Evolutionary conservation across 1,284 basidiomycete species (phyloP), one percentile per base, ranked within the genome.

Genomic region (Ustilago lituana): DNA sequence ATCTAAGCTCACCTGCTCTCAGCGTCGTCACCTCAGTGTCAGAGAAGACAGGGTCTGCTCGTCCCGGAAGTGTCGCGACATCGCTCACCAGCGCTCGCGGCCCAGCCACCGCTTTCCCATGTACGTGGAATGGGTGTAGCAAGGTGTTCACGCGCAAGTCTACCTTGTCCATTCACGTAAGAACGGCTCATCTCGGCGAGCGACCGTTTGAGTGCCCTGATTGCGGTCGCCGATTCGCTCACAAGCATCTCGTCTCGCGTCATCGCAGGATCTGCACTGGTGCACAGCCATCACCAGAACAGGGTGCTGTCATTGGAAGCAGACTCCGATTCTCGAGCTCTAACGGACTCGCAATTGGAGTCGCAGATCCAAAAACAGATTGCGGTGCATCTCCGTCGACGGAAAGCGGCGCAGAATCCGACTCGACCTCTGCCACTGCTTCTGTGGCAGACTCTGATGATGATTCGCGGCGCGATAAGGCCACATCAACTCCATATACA

Each of bases 171-270:
- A 58, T 68, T 24, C 73, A 76, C 35, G 54, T 67, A 6, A 48
- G 73, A 10, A 69, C 63, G 9, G 39, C 55, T 3, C 73, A 76
- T 52, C 56, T 70, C 4, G 73, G 73, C 5, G 70, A 73, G 32
- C 48, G 53, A 17, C 66, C 70, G 4, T 73, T 73, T 38, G 57
- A 64, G 12, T 76, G 73, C 37, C 22, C 47, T 6, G 50, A 51
- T 20, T 76, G 73, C 43, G 61, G 56, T 4, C 58, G 54, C 24
- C 39, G 58, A 2, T 73, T 73, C 38, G 73, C 64, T 5, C 68
- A 76, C 59, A 76, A 73, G 53, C 66, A 70, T 50, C 57, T 69
- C 11, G 55, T 66, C 14, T 59, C 63, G 32, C 59, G 65, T n/a
- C 73, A 75, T 29, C 63, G 62, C 22, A 48, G 70, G 36, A 33